Percentiles rank a stretch among this genome's conserved stretches.
These are phyloP conservation scores for Trametes pubescens DNA, from an alignment of 1,284 basidiomycete genomes.

Conservation along the genomic window DNA sequence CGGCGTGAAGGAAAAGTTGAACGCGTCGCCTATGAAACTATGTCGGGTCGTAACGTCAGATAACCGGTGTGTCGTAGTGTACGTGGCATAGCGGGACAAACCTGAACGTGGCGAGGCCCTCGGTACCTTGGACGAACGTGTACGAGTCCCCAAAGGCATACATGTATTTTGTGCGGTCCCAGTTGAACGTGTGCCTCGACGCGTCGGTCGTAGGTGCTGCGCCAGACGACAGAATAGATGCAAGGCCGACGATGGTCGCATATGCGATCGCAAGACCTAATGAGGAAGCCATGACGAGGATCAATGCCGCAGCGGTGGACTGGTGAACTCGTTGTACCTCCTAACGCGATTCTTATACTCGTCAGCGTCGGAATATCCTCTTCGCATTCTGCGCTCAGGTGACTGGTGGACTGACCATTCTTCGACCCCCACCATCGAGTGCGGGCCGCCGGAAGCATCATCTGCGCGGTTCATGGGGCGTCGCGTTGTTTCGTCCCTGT, in stretches of 20 bases:
- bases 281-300: neutral
- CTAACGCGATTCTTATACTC: neutral
- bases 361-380: neutral
- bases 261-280: neutral
- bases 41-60: neutral
- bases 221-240: neutral
- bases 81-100: constrained; percentile 26
- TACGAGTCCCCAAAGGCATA: constrained; percentile 66
- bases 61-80: neutral
- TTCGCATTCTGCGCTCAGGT: constrained; percentile 1
- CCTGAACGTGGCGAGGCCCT: constrained; percentile 59
- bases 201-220: neutral
- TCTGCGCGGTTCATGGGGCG: neutral
- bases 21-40: constrained; percentile 61
- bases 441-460: constrained; percentile 11
- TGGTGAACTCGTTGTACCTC: neutral
- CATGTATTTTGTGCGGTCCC: constrained; percentile 51
- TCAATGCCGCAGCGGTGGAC: neutral
- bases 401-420: constrained; percentile 12
- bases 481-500: neutral
- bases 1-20: constrained; percentile 53
- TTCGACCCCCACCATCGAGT: neutral
- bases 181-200: constrained; percentile 42
- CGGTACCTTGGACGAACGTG: constrained; percentile 60
- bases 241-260: neutral